phyloP scores from a whole-genome alignment of 2,329 filamentous ascomycete genomes.

The Pseudonectria buxi region DNA sequence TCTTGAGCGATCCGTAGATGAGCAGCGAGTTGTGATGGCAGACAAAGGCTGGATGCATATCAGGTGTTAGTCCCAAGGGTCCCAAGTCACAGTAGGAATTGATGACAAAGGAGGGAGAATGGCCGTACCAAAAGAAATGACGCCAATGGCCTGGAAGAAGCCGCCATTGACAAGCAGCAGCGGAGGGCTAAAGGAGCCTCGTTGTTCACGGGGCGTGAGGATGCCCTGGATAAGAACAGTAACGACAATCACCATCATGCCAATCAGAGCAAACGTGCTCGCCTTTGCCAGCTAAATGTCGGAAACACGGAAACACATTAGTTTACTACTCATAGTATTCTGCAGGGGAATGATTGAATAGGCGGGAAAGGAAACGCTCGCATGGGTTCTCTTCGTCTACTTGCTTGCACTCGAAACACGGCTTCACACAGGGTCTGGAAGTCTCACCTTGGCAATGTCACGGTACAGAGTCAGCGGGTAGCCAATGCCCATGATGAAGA shows the following conservation, averaged over 20 bases:
- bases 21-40: constrained; percentile 92
- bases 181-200: constrained; percentile 63
- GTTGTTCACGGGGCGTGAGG: constrained; percentile 62
- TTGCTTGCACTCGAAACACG: neutral
- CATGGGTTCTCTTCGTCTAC: no score
- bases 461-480: constrained; percentile 90
- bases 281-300: constrained; percentile 76
- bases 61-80: constrained; percentile 1
- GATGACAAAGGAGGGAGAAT: constrained; percentile 1
- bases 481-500: constrained; percentile 79
- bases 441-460: constrained; percentile 85
- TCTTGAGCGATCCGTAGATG: constrained; percentile 92
- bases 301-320: constrained; percentile 6
- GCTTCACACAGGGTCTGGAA: neutral
- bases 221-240: constrained; percentile 82
- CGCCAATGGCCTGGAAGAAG: constrained; percentile 91
- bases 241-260: constrained; percentile 84
- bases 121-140: constrained; percentile 85
- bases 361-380: no score
- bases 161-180: constrained; percentile 76
- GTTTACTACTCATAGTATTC: constrained; percentile 1
- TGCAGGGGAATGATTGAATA: no score
- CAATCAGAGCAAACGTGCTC: constrained; percentile 84
- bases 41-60: constrained; percentile 45
- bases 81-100: no score